phyloP scores from a whole-genome alignment of 352 stramenopile genomes.

The Phytophthora syringae region DNA sequence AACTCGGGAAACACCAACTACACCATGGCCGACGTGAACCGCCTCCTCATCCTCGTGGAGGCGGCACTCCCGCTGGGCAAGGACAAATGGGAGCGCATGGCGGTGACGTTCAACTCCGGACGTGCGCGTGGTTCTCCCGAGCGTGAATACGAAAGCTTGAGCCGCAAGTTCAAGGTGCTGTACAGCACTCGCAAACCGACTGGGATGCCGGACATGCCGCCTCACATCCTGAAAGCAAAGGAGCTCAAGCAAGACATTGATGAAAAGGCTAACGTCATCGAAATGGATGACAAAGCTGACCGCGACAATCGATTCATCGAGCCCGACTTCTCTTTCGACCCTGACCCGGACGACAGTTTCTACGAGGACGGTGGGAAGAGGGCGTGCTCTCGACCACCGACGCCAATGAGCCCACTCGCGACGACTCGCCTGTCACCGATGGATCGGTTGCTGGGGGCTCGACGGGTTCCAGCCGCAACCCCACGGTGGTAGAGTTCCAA shows the following conservation, averaged over 20 bases:
- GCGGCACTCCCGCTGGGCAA: not conserved
- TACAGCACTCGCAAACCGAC: not conserved
- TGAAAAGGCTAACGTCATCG: not conserved
- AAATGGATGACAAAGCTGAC: not conserved
- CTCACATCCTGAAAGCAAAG: not conserved
- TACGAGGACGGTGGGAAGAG: no score
- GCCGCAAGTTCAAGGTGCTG: not conserved
- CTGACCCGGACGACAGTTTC: not conserved
- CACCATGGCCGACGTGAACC: not conserved
- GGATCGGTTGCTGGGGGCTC: not conserved
- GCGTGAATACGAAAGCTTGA: not conserved
- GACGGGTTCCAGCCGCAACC: not conserved
- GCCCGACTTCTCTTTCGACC: not conserved
- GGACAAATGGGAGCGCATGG: not conserved
- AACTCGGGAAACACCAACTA: conserved; percentile 6
- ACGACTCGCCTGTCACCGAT: not conserved
- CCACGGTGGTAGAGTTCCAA: not conserved
- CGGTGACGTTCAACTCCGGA: not conserved
- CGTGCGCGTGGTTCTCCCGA: not conserved
- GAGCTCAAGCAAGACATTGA: not conserved
- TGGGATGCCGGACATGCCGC: not conserved
- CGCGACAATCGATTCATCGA: not conserved
- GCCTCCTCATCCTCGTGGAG: not conserved
- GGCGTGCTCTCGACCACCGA: not conserved
- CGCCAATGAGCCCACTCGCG: no score